A percentile compares a stretch with the other conserved stretches of the same genome.
Evolutionary conservation across 129 eudicot species (phyloP).

Genomic region (Pseudognaphalium luteoalbum): DNA sequence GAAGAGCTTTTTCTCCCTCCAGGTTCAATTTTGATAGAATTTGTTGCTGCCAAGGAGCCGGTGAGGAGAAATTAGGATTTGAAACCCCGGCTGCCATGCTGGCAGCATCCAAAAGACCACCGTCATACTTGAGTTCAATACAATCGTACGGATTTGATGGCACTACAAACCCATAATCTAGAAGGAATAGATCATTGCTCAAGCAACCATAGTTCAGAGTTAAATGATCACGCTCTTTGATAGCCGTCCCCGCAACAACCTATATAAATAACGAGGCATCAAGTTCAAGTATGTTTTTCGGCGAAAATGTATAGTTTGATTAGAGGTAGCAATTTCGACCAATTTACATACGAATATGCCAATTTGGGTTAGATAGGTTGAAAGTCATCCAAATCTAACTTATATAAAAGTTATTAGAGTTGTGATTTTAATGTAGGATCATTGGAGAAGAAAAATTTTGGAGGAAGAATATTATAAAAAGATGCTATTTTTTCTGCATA

Average conservation of each 20-base stretch:
- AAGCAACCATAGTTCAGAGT: conserved; percentile 83
- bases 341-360: not conserved
- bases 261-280: conserved; percentile 37
- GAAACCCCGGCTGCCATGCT: conserved; percentile 92
- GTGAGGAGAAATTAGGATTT: conserved; percentile 82
- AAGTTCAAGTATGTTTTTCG: not conserved
- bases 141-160: conserved; percentile 79
- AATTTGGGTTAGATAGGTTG: not conserved
- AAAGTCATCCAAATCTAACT: not conserved
- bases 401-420: no score
- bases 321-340: not conserved
- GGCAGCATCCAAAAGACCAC: conserved; percentile 93
- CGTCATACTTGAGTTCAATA: conserved; percentile 81
- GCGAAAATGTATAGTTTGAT: not conserved
- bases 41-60: conserved; percentile 76
- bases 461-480: no score
- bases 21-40: conserved; percentile 59
- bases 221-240: conserved; percentile 58
- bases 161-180: conserved; percentile 90
- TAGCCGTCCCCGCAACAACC: conserved; percentile 77
- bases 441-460: no score
- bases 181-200: conserved; percentile 83
- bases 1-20: conserved; percentile 66
- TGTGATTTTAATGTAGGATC: no score
- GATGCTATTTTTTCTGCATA: no score